Base-by-base conservation (phyloP, 2,329 filamentous ascomycete genomes). In the Phoma sp. region DNA sequence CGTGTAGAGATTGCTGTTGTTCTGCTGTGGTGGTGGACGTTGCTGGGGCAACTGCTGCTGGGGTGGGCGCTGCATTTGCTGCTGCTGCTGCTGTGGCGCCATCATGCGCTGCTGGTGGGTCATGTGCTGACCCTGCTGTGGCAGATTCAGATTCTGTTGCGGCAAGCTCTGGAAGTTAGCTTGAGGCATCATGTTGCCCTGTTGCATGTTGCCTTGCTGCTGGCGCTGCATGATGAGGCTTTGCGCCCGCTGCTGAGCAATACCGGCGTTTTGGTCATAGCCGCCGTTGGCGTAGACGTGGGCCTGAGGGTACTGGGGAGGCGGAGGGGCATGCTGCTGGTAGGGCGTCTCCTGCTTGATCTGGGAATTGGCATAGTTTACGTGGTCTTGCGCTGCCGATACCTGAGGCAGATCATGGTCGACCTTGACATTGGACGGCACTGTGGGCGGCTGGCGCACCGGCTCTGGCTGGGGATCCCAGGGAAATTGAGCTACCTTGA, bases 401-500 rank as follows among this genome's bases (percentile, higher is more conserved):
- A 67, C 67, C 43, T 69, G 62, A 47, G 74, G 65, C 38, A 66
- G 55, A 23, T 73, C 69, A 37, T 64, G 56, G 44, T 77, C 72
- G 1, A 60, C 48, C 60, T 71, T 72, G 46, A 71, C 71, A 52
- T 77, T 77, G n/a, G 75, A 76, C 10, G 75, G 75, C 36, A 77
- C 68, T 1, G 74, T 75, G n/a, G 75, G 72, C 32, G 73, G 70
- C 53, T 76, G 75, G 59, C 72, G 73, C 46, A 85, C 83, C 47
- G 89, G 87, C 52, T 72, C 70, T 22, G 69, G 70, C 49, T 70
- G 88, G 38, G 95, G 93, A 72, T 99, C 95, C 95, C 95, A 99
- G 9, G 95, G 93, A 73, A 98, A 97, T 52, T 85, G 81, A 55
- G 95, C 95, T 58, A 98, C 89, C 62, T 89, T 86, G 62, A 96